Evolutionary conservation across 768 basidiomycete genomes (phyloP).

Genomic region (Baorangia bicolor): DNA sequence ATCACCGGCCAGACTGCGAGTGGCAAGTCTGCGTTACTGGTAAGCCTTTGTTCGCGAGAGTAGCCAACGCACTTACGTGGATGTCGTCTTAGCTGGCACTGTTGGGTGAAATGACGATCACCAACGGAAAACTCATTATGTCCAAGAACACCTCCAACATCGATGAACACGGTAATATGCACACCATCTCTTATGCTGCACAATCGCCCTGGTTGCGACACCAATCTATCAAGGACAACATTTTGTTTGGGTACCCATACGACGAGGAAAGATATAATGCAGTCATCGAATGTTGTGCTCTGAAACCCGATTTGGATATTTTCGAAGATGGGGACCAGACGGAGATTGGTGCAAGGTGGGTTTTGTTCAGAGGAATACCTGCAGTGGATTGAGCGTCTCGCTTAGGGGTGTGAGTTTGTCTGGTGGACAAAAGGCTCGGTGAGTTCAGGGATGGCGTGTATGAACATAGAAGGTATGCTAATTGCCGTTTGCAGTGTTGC

Average conservation of each 20-base stretch:
- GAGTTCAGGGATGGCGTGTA: constrained; percentile 7
- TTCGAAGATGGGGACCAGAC: constrained; percentile 86
- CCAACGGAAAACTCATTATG: constrained; percentile 37
- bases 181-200: constrained; percentile 67
- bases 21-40: constrained; percentile 50
- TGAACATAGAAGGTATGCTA: background rate
- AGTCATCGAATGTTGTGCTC: constrained; percentile 83
- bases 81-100: constrained; percentile 29
- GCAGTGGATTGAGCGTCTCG: background rate
- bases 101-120: constrained; percentile 40
- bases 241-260: constrained; percentile 69
- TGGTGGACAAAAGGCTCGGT: constrained; percentile 83
- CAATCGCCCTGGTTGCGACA: constrained; percentile 72
- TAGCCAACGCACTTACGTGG: background rate
- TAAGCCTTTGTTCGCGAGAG: constrained; percentile 12
- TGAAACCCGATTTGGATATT: constrained; percentile 76
- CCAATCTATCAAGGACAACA: constrained; percentile 77
- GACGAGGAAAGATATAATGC: constrained; percentile 72
- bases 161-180: constrained; percentile 60
- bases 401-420: constrained; percentile 68
- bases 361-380: background rate
- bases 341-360: constrained; percentile 72
- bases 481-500: constrained; percentile 54
- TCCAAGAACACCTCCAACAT: constrained; percentile 51
- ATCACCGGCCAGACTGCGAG: constrained; percentile 49